phyloP scores from a whole-genome alignment of 2,329 filamentous ascomycete species.

The Claviceps spartinae region DNA sequence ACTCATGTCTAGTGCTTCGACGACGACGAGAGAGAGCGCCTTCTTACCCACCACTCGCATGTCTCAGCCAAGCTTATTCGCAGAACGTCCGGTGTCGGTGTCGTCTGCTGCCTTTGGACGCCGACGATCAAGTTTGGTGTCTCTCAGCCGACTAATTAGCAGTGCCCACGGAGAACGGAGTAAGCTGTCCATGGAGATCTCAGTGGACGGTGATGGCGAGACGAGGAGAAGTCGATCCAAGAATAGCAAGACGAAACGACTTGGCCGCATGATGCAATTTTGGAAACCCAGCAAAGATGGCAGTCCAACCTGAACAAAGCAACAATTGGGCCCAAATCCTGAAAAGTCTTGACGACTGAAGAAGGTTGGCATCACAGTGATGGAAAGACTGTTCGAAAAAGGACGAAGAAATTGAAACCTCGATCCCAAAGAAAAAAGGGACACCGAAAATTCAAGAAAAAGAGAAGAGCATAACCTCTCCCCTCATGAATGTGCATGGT shows the following conservation, averaged over 20 bases:
- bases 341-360: neutral
- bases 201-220: constrained; percentile 39
- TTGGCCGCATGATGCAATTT: constrained; percentile 67
- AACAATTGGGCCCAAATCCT: neutral
- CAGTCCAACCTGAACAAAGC: constrained; percentile 13
- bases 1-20: constrained; percentile 61
- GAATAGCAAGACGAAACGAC: constrained; percentile 50
- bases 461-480: neutral
- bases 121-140: constrained; percentile 63
- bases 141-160: constrained; percentile 62
- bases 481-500: constrained; percentile 22
- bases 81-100: constrained; percentile 49
- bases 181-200: constrained; percentile 59
- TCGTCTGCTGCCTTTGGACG: constrained; percentile 50
- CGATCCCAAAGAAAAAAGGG: neutral
- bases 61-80: constrained; percentile 33
- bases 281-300: constrained; percentile 50
- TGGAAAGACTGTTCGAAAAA: neutral
- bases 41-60: constrained; percentile 32
- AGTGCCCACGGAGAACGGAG: constrained; percentile 61
- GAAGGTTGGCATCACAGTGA: neutral
- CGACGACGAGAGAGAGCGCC: constrained; percentile 56
- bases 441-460: neutral
- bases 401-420: neutral
- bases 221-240: constrained; percentile 40